Base-by-base conservation (phyloP, 768 basidiomycete genomes). In the Coprinopsis sp. region DNA sequence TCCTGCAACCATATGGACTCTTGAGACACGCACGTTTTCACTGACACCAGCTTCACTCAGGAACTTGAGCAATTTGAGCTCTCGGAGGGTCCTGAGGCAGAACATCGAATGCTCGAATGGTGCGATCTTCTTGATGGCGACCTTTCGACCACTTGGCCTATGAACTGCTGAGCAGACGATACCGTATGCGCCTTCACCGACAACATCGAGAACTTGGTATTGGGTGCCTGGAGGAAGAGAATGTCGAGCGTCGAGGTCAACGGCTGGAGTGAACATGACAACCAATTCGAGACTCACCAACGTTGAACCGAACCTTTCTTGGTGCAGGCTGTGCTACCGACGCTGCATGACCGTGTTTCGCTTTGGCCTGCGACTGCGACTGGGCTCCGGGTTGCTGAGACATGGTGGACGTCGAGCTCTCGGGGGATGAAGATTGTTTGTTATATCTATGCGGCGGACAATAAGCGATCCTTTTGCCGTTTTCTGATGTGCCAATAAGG, bases 31-130 rank as follows among this genome's bases (percentile, higher is more conserved):
- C 65, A 91, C 87, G 59, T 91, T 91, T 70, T 91, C 88, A 72
- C 86, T 87, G 58, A 91, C 89, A 30, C 90, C 87, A 0, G 87
- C 84, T 69, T 91, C 88, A 58, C 83, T 87, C 51, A 92, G 65
- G 66, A 90, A 90, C 58, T 90, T 90, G 65, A 82, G 72, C 14
- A 90, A 69, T 58, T 90, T 91, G 56, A 91, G 75, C 64, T 91
- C 92, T 52, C 92, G 80, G 40, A 94, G 73, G n/a, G 92, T 95
- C 40, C 85, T 73, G 62, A 93, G 74, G 60, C 89, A 91, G 69
- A 93, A 94, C 89, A 95, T 91, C 48, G 91, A 84, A 61, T 94
- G 92, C 63, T 95, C 93, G 56, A 95, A 96, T 4, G 92, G 92
- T 0, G 87, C 83, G 67, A 96, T 92, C 70, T 90, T 90, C 76